These are phyloP conservation scores for Pterocarpus macrocarpus DNA, from an alignment of 306 rosid species.

Conservation along the genomic window DNA sequence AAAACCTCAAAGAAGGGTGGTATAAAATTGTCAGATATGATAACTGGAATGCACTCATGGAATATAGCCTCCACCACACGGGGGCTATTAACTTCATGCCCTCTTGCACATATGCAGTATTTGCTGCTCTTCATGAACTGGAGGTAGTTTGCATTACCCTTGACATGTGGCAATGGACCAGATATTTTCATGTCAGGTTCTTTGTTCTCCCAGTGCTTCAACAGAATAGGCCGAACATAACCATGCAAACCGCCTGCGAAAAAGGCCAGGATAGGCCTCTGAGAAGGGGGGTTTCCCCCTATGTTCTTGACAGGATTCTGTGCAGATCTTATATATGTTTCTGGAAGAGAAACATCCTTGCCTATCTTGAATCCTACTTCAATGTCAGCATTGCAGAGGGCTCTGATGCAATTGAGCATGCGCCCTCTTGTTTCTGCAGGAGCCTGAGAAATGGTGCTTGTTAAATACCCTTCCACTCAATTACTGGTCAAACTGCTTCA, in stretches of 20 bases:
- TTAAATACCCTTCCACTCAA: constrained; percentile 54
- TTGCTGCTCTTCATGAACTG: constrained; percentile 85
- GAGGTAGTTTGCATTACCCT: constrained; percentile 65
- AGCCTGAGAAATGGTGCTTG: constrained; percentile 70
- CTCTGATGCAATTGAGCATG: constrained; percentile 80
- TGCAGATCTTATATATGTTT: constrained; percentile 66
- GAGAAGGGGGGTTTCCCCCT: constrained; percentile 81
- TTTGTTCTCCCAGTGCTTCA: constrained; percentile 83
- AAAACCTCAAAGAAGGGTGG: constrained; percentile 89
- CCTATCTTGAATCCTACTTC: constrained; percentile 91
- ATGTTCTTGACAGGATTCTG: constrained; percentile 70
- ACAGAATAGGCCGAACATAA: constrained; percentile 73
- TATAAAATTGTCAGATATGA: constrained; percentile 93
- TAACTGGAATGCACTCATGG: constrained; percentile 88
- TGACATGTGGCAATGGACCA: constrained; percentile 64
- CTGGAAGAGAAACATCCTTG: constrained; percentile 92
- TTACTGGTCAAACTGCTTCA: constrained; percentile 50
- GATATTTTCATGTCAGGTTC: constrained; percentile 89
- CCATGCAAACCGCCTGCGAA: constrained; percentile 94
- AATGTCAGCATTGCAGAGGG: constrained; percentile 91
- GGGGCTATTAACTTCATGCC: constrained; percentile 95
- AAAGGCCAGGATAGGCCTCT: constrained; percentile 79
- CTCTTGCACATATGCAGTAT: constrained; percentile 93
- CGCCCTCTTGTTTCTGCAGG: constrained; percentile 76
- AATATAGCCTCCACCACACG: constrained; percentile 89